phyloP scores from a whole-genome alignment of 2,329 filamentous ascomycete species.

The Nemania sp. region DNA sequence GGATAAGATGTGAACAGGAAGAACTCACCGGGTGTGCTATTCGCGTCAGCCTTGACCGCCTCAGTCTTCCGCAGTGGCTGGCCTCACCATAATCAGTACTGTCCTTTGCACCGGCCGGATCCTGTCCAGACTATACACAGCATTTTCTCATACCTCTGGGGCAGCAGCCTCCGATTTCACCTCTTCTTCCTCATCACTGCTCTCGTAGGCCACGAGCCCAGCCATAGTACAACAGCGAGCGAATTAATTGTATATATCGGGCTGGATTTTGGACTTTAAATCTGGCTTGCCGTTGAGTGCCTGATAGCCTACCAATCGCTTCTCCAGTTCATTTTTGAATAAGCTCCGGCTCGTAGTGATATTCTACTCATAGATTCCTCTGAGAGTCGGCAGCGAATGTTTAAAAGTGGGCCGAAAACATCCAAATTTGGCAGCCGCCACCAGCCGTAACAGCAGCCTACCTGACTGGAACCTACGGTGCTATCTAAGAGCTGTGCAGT shows the following conservation, averaged over 20 bases:
- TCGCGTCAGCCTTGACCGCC: constrained; percentile 23
- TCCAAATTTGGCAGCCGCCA: neutral
- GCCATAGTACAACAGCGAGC: constrained; percentile 25
- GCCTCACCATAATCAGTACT: constrained; percentile 41
- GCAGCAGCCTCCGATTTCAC: constrained; percentile 27
- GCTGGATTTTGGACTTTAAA: neutral
- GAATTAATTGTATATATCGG: neutral
- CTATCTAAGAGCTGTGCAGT: neutral
- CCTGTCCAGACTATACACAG: constrained; percentile 18
- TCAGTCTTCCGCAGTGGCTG: constrained; percentile 36
- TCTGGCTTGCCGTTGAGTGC: neutral
- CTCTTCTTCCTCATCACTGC: constrained; percentile 41
- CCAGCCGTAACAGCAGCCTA: constrained; percentile 6
- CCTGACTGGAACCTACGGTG: neutral
- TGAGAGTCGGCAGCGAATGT: no score
- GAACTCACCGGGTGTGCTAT: constrained; percentile 32
- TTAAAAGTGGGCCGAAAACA: neutral
- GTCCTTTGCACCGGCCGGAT: constrained; percentile 27
- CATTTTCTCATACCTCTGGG: constrained; percentile 37
- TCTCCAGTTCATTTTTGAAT: no score
- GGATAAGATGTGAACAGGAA: no score
- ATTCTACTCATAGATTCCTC: no score
- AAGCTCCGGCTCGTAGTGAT: no score
- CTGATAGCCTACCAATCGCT: neutral
- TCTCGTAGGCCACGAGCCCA: constrained; percentile 40